Conservation (phyloP, 345 rosid genomes). For the Limnanthes douglasii region DNA sequence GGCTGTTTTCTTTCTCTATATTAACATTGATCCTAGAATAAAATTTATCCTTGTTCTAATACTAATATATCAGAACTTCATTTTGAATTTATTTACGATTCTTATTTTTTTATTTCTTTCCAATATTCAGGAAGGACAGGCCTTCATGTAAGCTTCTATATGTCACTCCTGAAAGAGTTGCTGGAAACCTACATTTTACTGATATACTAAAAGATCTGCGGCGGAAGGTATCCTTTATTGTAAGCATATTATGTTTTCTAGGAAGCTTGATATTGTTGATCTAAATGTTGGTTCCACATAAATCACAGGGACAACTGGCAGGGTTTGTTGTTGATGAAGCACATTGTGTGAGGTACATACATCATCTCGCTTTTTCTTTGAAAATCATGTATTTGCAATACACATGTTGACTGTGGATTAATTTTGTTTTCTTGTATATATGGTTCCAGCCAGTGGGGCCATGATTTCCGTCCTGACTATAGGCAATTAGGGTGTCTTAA, state of each 20-base stretch:
- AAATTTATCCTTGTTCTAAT: not conserved
- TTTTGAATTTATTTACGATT: slow-evolving; percentile 2
- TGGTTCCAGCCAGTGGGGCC: slow-evolving; percentile 88
- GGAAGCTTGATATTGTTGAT: slow-evolving; percentile 1
- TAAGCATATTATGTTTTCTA: slow-evolving; percentile 1
- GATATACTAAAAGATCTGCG: slow-evolving; percentile 44
- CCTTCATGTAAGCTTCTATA: slow-evolving; percentile 87
- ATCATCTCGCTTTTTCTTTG: slow-evolving; percentile 1
- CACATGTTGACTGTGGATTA: too few relatives aligned
- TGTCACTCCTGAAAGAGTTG: slow-evolving; percentile 86
- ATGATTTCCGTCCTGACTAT: slow-evolving; percentile 94
- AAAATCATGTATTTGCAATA: too few relatives aligned
- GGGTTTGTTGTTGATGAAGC: slow-evolving; percentile 93
- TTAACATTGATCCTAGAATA: too few relatives aligned
- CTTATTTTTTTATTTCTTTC: not conserved
- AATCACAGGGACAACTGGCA: slow-evolving; percentile 46
- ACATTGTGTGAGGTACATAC: slow-evolving; percentile 70
- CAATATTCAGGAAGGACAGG: slow-evolving; percentile 32
- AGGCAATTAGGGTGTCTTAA: slow-evolving; percentile 69
- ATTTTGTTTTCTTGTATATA: not conserved
- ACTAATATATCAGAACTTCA: not conserved
- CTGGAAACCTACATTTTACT: slow-evolving; percentile 51
- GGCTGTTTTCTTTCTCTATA: too few relatives aligned
- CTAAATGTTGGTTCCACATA: not conserved
- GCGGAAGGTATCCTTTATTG: slow-evolving; percentile 31